Evolutionary conservation across 2,329 filamentous ascomycete genomes (phyloP).

Genomic region (Monilinia fructicola): DNA sequence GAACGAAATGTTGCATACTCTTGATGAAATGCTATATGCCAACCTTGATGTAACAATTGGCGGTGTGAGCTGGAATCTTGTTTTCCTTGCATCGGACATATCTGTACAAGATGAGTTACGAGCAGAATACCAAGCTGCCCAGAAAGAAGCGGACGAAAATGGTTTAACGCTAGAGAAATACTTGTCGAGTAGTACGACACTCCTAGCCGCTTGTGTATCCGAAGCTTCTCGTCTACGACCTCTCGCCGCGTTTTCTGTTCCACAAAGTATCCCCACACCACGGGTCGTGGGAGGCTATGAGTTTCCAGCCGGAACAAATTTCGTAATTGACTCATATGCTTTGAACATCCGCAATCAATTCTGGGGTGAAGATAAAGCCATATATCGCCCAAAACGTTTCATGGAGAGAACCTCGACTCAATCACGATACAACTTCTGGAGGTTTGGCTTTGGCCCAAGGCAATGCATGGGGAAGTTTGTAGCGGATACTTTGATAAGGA

Average conservation of each 20-base stretch:
- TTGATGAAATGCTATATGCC: slow-evolving; percentile 49
- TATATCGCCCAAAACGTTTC: slow-evolving; percentile 43
- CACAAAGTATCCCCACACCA: slow-evolving; percentile 43
- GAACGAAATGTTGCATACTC: slow-evolving; percentile 44
- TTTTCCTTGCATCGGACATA: slow-evolving; percentile 45
- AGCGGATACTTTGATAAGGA: slow-evolving; percentile 43
- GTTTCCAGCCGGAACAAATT: slow-evolving; percentile 44
- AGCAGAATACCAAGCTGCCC: slow-evolving; percentile 4
- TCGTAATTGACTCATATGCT: slow-evolving; percentile 47
- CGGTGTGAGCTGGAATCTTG: slow-evolving; percentile 46
- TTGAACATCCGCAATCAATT: slow-evolving; percentile 45
- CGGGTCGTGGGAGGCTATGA: slow-evolving; percentile 41
- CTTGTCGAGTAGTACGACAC: slow-evolving; percentile 33
- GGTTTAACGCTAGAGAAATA: slow-evolving; percentile 32
- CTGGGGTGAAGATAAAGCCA: slow-evolving; percentile 43
- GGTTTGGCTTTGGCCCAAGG: slow-evolving; percentile 48
- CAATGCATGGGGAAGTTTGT: slow-evolving; percentile 47
- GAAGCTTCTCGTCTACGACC: slow-evolving; percentile 40
- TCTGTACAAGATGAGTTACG: slow-evolving; percentile 35
- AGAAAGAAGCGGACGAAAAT: slow-evolving; percentile 7
- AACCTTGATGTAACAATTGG: slow-evolving; percentile 50
- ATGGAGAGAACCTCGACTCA: slow-evolving; percentile 28
- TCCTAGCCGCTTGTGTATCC: slow-evolving; percentile 42
- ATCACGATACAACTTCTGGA: slow-evolving; percentile 45
- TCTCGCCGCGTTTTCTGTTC: slow-evolving; percentile 43